These are phyloP conservation scores for Comarum palustre DNA, from an alignment of 306 rosid genomes.

Conservation along the genomic window DNA sequence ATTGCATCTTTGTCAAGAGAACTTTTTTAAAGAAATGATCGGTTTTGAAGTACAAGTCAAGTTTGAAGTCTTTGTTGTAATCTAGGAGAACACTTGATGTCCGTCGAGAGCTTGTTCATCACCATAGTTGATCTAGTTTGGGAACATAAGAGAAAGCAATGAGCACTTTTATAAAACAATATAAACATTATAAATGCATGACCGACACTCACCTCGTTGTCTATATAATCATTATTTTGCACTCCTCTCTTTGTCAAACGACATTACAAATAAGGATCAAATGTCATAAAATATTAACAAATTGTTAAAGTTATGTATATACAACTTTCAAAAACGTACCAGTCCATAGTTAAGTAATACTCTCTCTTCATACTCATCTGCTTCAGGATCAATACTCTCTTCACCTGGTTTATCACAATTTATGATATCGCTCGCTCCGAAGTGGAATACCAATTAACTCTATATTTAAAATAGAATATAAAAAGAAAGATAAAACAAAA, in stretches of 20 bases:
- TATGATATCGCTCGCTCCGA: conserved; percentile 52
- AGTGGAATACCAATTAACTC: background rate
- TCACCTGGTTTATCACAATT: conserved; percentile 35
- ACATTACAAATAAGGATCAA: background rate
- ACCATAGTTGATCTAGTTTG: conserved; percentile 51
- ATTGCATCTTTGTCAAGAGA: too few species aligned
- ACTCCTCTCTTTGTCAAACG: conserved; percentile 52
- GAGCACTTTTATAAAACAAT: background rate
- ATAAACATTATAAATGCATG: conserved; percentile 9
- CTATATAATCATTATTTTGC: conserved; percentile 57
- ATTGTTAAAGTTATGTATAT: background rate
- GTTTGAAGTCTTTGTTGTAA: conserved; percentile 58
- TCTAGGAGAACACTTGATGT: conserved; percentile 58
- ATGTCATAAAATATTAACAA: background rate
- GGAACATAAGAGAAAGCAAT: background rate
- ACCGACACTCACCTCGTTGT: conserved; percentile 52
- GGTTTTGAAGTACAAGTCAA: conserved; percentile 55
- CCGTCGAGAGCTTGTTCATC: conserved; percentile 69
- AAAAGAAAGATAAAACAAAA: background rate
- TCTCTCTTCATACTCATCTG: conserved; percentile 35
- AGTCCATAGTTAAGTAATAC: conserved; percentile 29
- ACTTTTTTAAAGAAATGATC: conserved; percentile 33
- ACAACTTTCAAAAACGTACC: conserved; percentile 14
- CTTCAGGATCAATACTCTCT: conserved; percentile 19
- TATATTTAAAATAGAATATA: background rate